Conservation (phyloP, 257 asterid species). For the Solanum rostratum region DNA sequence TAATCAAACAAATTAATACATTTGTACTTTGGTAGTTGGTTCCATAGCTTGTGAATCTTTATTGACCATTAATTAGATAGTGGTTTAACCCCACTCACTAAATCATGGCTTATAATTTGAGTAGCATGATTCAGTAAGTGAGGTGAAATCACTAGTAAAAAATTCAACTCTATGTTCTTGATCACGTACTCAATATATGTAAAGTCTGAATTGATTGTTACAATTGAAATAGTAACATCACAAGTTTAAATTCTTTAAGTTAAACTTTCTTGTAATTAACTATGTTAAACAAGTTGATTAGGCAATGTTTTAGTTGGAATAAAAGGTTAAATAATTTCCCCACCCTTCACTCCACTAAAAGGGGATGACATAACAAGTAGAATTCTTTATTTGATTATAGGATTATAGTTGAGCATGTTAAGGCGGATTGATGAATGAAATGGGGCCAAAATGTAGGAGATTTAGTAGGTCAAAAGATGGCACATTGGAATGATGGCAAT, state of each 20-base stretch:
- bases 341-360: neutral
- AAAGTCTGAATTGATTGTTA: neutral
- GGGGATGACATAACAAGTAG: neutral
- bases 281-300: neutral
- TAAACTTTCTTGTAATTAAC: neutral
- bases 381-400: neutral
- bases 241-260: neutral
- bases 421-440: constrained; percentile 30
- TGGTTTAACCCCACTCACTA: neutral
- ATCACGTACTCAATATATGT: neutral
- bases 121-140: too few relatives aligned
- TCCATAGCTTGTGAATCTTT: neutral
- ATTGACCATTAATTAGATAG: neutral
- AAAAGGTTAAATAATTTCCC: neutral
- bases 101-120: neutral
- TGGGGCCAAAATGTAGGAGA: constrained; percentile 9
- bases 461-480: constrained; percentile 11
- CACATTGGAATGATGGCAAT: constrained; percentile 5
- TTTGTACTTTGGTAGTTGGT: neutral
- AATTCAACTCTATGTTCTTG: neutral
- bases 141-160: neutral
- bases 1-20: neutral
- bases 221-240: neutral
- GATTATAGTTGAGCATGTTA: constrained; percentile 24
- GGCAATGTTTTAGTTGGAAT: neutral